A percentile compares a stretch with the other conserved stretches of the same genome.
Evolutionary conservation across 306 rosid genomes (phyloP).

Genomic region (Lotus japonicus): DNA sequence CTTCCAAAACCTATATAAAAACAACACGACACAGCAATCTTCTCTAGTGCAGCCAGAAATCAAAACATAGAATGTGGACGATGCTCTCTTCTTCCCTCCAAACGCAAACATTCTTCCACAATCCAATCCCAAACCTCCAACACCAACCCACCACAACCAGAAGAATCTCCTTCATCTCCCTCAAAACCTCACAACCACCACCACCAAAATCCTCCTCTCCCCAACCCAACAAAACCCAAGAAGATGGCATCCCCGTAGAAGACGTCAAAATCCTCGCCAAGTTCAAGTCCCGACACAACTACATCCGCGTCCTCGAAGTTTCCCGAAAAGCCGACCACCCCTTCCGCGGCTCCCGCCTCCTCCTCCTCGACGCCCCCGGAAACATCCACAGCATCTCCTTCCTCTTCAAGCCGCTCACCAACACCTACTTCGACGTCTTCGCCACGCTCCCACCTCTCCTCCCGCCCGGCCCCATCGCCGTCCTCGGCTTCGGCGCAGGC

Average conservation of each 20-base stretch:
- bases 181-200: neutral
- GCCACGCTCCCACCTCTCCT: constrained; percentile 73
- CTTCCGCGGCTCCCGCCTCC: constrained; percentile 79
- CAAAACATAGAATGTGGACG: constrained; percentile 18
- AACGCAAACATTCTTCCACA: constrained; percentile 20
- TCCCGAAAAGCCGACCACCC: constrained; percentile 77
- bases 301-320: constrained; percentile 75
- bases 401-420: constrained; percentile 53
- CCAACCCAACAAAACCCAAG: constrained; percentile 35
- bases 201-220: constrained; percentile 13
- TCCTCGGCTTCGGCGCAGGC: constrained; percentile 90
- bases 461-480: constrained; percentile 68
- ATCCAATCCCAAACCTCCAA: constrained; percentile 11
- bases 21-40: neutral
- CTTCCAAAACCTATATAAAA: neutral
- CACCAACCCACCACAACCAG: neutral
- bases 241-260: constrained; percentile 55
- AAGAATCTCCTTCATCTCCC: constrained; percentile 6
- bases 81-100: constrained; percentile 22
- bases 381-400: constrained; percentile 90
- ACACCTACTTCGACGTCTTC: constrained; percentile 81
- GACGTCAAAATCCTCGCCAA: constrained; percentile 57
- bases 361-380: constrained; percentile 83
- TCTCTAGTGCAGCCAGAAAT: neutral
- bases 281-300: constrained; percentile 75